Base-by-base conservation (phyloP, 176 grass and related monocot genomes). In the Oryza coarctata region DNA sequence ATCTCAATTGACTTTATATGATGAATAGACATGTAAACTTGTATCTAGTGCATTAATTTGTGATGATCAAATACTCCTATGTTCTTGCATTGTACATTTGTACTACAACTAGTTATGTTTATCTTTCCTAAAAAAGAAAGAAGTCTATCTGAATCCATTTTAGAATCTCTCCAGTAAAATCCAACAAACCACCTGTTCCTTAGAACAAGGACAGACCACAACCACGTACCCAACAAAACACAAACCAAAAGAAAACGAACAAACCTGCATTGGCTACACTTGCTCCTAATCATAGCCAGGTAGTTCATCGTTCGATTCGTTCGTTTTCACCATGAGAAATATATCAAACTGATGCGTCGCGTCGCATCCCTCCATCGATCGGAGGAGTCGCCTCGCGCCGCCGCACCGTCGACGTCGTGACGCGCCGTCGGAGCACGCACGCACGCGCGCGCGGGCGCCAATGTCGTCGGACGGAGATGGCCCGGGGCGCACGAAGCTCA, bases 401-500 rank as follows among this genome's bases (percentile, higher is more conserved):
- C 80, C 33, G 15, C 76, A 69, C 63, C 70, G 61, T 25, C 62
- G 14, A 12, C 77, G 31, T 82, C 20, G 74, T 50, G 76, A 64
- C 45, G 41, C 12, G 13, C 14, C 44, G 41, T 44, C 41, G 41
- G 41, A 12, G 41, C 41, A 44, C n/a, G 6, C 38, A 9, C 38
- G 38, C 35, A 36, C 3, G 12, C 44, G 5, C 13, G 44, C 44
- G 44, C 44, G 27, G 41, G 57, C 31, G 41, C 26, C 76, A 58
- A 88, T 90, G 85, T 9, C 88, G 35, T 68, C 80, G 9, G 88
- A 93, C 27, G 14, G 10, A 32, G 71, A 86, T 26, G 82, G 44
- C 2, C 75, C 25, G 18, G 67, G 76, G 31, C 63, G 76, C 52
- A 84, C 10, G 30, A 88, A 75, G 62, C 77, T 89, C 22, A 34